phyloP scores from a whole-genome alignment of 1,284 basidiomycete genomes.

The Clitocybe nebularis region DNA sequence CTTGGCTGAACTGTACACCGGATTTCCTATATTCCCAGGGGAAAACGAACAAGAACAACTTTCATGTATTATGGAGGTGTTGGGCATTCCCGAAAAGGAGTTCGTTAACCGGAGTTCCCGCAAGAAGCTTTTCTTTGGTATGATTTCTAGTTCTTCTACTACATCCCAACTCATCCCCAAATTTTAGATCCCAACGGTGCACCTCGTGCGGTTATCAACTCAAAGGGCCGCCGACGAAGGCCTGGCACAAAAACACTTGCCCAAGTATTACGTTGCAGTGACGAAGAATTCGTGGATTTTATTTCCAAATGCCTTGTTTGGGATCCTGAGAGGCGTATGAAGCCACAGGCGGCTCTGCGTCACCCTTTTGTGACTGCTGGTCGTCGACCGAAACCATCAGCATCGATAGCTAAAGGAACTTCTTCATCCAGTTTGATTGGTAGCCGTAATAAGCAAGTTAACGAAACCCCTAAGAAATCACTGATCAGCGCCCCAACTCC shows the following conservation, averaged over 20 bases:
- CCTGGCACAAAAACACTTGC: constrained; percentile 89
- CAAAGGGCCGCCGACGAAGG: constrained; percentile 89
- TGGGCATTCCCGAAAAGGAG: constrained; percentile 93
- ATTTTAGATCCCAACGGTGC: constrained; percentile 82
- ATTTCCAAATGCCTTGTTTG: constrained; percentile 94
- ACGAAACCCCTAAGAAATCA: constrained; percentile 82
- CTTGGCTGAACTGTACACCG: constrained; percentile 96
- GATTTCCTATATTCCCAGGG: constrained; percentile 98
- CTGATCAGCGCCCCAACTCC: constrained; percentile 83
- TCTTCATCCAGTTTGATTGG: constrained; percentile 50
- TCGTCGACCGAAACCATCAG: constrained; percentile 45
- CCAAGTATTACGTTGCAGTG: constrained; percentile 85
- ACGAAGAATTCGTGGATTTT: constrained; percentile 89
- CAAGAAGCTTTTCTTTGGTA: constrained; percentile 95
- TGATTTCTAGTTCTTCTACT: constrained; percentile 23
- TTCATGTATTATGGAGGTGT: constrained; percentile 99
- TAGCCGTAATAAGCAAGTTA: constrained; percentile 50
- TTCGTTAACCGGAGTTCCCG: constrained; percentile 92
- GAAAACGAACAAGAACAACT: constrained; percentile 99
- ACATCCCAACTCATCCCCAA: too few species aligned
- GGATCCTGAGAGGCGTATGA: constrained; percentile 96
- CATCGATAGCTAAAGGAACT: constrained; percentile 43
- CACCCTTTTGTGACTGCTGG: constrained; percentile 83
- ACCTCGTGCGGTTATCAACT: constrained; percentile 93
- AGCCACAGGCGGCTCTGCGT: constrained; percentile 90